Conservation (phyloP, 345 rosid genomes). For the Salix arbutifolia region DNA sequence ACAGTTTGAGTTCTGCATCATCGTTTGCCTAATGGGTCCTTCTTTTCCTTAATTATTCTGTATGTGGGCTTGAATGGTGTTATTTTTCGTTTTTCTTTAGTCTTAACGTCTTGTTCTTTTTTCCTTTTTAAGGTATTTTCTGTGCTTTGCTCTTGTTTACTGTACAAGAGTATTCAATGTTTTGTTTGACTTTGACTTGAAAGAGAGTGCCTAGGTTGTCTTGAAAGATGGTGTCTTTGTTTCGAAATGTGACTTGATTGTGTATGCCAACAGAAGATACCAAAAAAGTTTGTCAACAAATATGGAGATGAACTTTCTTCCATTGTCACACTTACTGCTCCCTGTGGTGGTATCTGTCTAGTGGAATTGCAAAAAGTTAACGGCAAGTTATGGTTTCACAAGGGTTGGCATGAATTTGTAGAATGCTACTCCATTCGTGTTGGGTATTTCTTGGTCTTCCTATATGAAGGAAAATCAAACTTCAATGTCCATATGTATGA, state of each 20-base stretch:
- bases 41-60: background rate
- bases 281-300: constrained; percentile 31
- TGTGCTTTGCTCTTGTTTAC: background rate
- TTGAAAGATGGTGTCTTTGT: background rate
- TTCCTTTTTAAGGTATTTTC: background rate
- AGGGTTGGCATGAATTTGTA: constrained; percentile 36
- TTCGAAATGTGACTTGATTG: background rate
- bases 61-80: background rate
- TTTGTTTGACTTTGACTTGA: background rate
- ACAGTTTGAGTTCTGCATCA: background rate
- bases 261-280: constrained; percentile 29
- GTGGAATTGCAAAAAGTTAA: constrained; percentile 26
- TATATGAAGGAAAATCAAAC: constrained; percentile 33
- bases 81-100: background rate
- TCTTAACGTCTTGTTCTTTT: background rate
- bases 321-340: constrained; percentile 19
- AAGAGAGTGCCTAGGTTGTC: background rate
- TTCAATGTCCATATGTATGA: constrained; percentile 32
- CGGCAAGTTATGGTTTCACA: constrained; percentile 28
- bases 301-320: constrained; percentile 36
- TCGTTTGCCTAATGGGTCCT: background rate
- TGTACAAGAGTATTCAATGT: background rate
- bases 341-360: constrained; percentile 29
- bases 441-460: constrained; percentile 37
- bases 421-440: constrained; percentile 22